A percentile compares a stretch with the other conserved stretches of the same genome.
phyloP scores from a whole-genome alignment of 495 filamentous ascomycete genomes.

The Penicillium parvum region DNA sequence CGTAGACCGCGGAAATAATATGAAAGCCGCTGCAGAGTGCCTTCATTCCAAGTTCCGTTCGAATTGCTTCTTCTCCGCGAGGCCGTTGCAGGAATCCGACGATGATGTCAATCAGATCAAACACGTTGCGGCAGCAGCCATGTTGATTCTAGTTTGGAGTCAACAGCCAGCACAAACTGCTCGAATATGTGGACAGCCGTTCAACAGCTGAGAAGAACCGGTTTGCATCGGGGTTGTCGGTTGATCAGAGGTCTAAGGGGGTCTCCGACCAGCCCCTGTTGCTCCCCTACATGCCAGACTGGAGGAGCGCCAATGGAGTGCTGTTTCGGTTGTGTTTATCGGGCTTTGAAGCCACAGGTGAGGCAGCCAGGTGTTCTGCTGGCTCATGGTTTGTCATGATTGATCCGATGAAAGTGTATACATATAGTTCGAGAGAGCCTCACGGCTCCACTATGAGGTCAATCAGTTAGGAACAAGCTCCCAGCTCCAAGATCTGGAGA shows the following conservation, averaged over 20 bases:
- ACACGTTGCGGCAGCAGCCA: not conserved
- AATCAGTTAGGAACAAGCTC: too few relatives aligned
- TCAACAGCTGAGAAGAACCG: conserved; percentile 2
- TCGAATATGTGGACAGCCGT: not conserved
- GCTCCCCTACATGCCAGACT: not conserved
- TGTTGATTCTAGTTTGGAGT: not conserved
- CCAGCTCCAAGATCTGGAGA: too few relatives aligned
- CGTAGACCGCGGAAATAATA: not conserved
- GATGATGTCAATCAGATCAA: not conserved
- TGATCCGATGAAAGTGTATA: too few relatives aligned
- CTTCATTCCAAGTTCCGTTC: conserved; percentile 11
- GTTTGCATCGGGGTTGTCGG: not conserved
- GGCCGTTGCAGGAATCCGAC: conserved; percentile 5
- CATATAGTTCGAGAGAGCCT: too few relatives aligned
- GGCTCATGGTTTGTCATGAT: not conserved
- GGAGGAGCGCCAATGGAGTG: not conserved
- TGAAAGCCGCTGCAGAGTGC: not conserved
- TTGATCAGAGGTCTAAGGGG: not conserved
- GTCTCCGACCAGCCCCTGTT: not conserved
- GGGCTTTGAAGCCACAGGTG: not conserved
- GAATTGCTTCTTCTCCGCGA: conserved; percentile 10
- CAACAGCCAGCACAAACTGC: not conserved
- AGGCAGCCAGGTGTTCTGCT: not conserved
- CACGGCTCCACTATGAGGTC: not conserved
- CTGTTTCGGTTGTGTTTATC: not conserved